Evolutionary conservation across 495 filamentous ascomycete species (phyloP).

Genomic region (Penicillium tannophilum): DNA sequence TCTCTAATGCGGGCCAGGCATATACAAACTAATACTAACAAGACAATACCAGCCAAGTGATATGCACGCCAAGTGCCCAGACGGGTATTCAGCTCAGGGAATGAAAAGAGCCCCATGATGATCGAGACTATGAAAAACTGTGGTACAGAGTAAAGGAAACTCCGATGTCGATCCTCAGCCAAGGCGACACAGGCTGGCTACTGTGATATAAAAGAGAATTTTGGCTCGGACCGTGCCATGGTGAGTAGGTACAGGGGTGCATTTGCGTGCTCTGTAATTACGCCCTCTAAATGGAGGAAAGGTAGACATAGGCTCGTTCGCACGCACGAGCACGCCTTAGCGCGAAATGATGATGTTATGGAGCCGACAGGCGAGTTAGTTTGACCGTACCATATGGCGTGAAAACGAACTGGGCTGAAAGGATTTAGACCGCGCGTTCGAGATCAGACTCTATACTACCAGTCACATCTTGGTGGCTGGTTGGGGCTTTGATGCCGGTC

Average conservation of each 20-base stretch:
- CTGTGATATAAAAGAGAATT: slow-evolving; percentile 12
- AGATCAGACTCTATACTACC: neutral
- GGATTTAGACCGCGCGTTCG: slow-evolving; percentile 5
- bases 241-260: slow-evolving; percentile 16
- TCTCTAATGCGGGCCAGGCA: neutral
- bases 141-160: neutral
- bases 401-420: neutral
- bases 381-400: neutral
- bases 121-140: slow-evolving; percentile 4
- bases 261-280: slow-evolving; percentile 24
- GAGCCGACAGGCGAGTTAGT: slow-evolving; percentile 20
- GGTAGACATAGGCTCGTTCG: slow-evolving; percentile 9
- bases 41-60: slow-evolving; percentile 28
- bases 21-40: slow-evolving; percentile 12
- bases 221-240: slow-evolving; percentile 4
- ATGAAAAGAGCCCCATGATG: slow-evolving; percentile 22
- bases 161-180: slow-evolving; percentile 7
- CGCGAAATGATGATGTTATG: slow-evolving; percentile 16
- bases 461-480: neutral
- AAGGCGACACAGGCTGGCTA: slow-evolving; percentile 6
- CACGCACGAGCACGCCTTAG: slow-evolving; percentile 19
- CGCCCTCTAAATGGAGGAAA: slow-evolving; percentile 5
- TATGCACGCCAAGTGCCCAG: slow-evolving; percentile 28
- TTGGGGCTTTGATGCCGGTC: neutral
- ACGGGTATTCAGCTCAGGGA: slow-evolving; percentile 29